Percentiles rank a stretch among this genome's conserved stretches.
Evolutionary conservation across 2,329 filamentous ascomycete genomes (phyloP).

Genomic region (Colletotrichum echinochloae): DNA sequence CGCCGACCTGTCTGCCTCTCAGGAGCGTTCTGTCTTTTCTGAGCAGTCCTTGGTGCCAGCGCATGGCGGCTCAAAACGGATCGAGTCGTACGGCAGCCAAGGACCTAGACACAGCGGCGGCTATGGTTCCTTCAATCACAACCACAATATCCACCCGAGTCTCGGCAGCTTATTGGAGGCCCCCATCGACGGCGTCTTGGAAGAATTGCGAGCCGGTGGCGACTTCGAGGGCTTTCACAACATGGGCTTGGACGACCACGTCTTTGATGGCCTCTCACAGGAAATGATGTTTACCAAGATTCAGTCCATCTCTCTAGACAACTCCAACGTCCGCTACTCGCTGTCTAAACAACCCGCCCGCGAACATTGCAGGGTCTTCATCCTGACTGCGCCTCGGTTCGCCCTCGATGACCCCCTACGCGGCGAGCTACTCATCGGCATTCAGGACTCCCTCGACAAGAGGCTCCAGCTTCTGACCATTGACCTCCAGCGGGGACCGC

Average conservation of each 20-base stretch:
- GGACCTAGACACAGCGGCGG: constrained; percentile 71
- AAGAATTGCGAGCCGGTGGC: constrained; percentile 72
- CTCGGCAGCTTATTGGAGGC: constrained; percentile 75
- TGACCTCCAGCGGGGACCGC: constrained; percentile 52
- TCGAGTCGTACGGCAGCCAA: constrained; percentile 79
- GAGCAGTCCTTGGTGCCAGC: constrained; percentile 66
- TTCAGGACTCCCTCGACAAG: constrained; percentile 76
- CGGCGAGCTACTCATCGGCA: constrained; percentile 72
- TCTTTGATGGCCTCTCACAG: constrained; percentile 76
- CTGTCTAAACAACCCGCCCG: constrained; percentile 64
- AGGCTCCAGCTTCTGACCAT: constrained; percentile 76
- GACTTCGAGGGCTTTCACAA: constrained; percentile 77
- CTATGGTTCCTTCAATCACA: constrained; percentile 56
- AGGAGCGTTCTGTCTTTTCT: constrained; percentile 83
- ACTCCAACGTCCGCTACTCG: constrained; percentile 71
- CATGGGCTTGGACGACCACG: constrained; percentile 79
- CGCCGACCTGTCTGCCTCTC: constrained; percentile 86
- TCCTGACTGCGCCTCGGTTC: constrained; percentile 70
- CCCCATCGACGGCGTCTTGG: constrained; percentile 76
- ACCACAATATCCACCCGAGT: constrained; percentile 61
- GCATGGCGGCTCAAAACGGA: constrained; percentile 66
- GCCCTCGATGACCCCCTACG: constrained; percentile 65
- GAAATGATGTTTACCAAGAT: constrained; percentile 80
- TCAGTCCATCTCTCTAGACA: constrained; percentile 73
- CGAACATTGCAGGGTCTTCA: constrained; percentile 72